Evolutionary conservation across 2,329 filamentous ascomycete genomes (phyloP).

Genomic region (Colletotrichum sp.): DNA sequence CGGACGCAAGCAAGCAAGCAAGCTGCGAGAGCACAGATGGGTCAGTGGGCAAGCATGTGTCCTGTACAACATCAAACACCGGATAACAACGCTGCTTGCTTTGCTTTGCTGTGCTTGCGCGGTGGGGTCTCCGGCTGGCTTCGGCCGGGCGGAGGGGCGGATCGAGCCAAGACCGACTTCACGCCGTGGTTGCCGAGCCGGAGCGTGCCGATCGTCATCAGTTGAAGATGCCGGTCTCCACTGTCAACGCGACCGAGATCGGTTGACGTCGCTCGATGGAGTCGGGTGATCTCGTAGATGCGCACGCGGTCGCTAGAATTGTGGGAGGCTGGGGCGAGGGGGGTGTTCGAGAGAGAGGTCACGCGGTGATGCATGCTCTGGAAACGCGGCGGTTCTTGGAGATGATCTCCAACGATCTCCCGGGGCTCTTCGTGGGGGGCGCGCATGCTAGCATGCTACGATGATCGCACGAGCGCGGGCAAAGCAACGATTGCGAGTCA

Average conservation of each 20-base stretch:
- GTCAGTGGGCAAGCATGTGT: background rate
- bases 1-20: too few relatives aligned
- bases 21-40: background rate
- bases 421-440: background rate
- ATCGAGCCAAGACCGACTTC: constrained; percentile 11
- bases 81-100: background rate
- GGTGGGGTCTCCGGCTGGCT: background rate
- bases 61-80: background rate
- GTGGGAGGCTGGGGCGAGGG: background rate
- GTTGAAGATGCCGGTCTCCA: background rate
- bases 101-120: background rate
- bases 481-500: background rate
- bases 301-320: background rate
- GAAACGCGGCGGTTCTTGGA: background rate
- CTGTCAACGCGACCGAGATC: background rate
- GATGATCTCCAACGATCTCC: background rate
- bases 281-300: background rate
- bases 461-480: background rate
- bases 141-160: background rate
- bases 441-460: background rate
- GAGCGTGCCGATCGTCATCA: constrained; percentile 19
- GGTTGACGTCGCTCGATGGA: background rate
- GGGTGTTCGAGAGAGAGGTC: background rate
- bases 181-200: constrained; percentile 3
- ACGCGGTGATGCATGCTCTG: background rate